phyloP scores from a whole-genome alignment of 305 asterid genomes.

The Fraxinus platypoda region DNA sequence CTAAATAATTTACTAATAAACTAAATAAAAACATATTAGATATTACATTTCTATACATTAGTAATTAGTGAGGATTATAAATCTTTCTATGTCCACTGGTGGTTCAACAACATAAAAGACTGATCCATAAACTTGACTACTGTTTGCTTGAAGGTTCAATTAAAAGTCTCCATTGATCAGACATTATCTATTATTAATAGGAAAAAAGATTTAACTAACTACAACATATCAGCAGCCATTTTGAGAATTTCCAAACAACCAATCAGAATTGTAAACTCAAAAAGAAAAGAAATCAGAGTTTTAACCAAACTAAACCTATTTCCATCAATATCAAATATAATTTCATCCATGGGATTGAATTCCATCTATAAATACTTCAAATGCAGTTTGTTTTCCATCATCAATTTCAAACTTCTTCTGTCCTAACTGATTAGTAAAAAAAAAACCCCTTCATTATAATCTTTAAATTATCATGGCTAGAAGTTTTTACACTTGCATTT shows the following conservation, averaged over 20 bases:
- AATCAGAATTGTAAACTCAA: neutral
- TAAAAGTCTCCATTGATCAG: neutral
- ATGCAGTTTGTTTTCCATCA: neutral
- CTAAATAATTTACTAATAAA: too few relatives aligned
- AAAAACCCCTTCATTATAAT: neutral
- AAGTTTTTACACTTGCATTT: neutral
- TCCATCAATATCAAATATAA: neutral
- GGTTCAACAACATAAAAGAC: too few relatives aligned
- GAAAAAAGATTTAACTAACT: neutral
- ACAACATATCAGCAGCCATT: neutral
- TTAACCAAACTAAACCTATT: neutral
- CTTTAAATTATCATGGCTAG: neutral
- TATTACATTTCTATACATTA: too few relatives aligned
- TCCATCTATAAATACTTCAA: neutral
- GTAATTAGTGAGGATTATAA: too few relatives aligned
- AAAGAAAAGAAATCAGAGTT: neutral
- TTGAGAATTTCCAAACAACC: neutral
- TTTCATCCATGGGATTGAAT: neutral
- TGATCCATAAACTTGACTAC: neutral
- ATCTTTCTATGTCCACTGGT: too few relatives aligned
- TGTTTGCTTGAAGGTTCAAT: neutral
- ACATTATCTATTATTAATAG: neutral
- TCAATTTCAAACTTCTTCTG: neutral
- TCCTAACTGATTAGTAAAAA: neutral
- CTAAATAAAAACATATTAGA: too few relatives aligned